These are phyloP conservation scores for Mortierella polycephala DNA, from an alignment of 371 early-diverging fungal genomes.

Conservation along the genomic window DNA sequence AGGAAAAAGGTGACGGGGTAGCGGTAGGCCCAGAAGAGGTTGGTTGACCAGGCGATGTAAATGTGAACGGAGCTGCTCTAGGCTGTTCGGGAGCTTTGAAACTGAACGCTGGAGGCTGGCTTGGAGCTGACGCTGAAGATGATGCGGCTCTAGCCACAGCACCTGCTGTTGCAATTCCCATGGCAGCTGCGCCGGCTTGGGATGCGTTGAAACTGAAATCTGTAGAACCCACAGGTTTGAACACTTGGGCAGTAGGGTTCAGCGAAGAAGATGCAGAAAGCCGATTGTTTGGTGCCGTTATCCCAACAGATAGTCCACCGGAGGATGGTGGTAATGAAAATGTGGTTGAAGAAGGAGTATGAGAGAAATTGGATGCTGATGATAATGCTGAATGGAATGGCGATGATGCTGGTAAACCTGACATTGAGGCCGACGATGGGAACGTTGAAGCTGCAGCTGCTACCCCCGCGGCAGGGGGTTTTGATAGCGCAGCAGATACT, in stretches of 20 bases:
- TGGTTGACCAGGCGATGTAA: background rate
- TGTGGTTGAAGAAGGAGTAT: background rate
- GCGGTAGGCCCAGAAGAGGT: background rate
- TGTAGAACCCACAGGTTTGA: background rate
- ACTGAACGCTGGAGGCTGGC: constrained; percentile 8
- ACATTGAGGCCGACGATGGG: background rate
- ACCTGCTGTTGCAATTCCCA: background rate
- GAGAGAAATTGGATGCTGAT: background rate
- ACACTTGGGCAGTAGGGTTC: constrained; percentile 2
- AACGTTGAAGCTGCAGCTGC: background rate
- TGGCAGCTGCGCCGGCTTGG: background rate
- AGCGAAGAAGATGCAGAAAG: constrained; percentile 4
- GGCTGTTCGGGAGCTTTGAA: constrained; percentile 11
- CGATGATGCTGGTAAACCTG: background rate
- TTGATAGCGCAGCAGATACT: background rate
- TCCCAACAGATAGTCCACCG: background rate
- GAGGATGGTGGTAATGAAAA: constrained; percentile 1
- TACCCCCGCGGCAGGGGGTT: too few relatives aligned
- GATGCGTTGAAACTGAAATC: constrained; percentile 3
- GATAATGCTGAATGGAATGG: background rate
- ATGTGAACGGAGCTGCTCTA: constrained; percentile 1
- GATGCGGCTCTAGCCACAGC: background rate
- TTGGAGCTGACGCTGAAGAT: background rate
- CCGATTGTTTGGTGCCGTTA: background rate
- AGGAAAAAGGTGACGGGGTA: background rate